These are phyloP conservation scores for Apiotrichum siamense DNA, from an alignment of 1,284 basidiomycete genomes.

Conservation along the genomic window DNA sequence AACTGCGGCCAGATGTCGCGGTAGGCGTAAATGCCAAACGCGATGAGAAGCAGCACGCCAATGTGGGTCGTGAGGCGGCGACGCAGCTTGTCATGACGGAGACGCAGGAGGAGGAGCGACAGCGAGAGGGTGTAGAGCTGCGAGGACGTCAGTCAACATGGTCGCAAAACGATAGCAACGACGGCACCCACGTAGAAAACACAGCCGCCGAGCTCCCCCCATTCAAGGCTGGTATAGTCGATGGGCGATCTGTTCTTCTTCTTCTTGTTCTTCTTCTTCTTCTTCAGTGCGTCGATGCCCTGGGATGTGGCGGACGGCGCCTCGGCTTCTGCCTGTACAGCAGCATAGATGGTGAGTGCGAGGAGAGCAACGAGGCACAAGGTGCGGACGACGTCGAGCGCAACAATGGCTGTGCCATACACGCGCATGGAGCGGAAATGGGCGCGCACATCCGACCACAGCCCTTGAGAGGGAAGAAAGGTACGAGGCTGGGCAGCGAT, in stretches of 20 bases:
- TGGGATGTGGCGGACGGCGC: conserved; percentile 18
- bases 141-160: conserved; percentile 1
- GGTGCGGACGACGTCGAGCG: conserved; percentile 37
- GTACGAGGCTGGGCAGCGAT: conserved; percentile 10
- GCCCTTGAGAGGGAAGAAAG: conserved; percentile 39
- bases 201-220: conserved; percentile 43
- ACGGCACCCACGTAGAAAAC: conserved; percentile 40
- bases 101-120: conserved; percentile 37
- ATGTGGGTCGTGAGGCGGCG: conserved; percentile 38
- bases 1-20: conserved; percentile 61
- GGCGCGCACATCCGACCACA: conserved; percentile 36
- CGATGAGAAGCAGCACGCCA: conserved; percentile 47
- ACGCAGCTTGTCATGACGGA: conserved; percentile 33
- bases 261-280: conserved; percentile 35
- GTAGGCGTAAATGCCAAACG: conserved; percentile 53
- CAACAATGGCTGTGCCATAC: conserved; percentile 39
- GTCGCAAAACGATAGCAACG: no score
- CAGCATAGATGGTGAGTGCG: conserved; percentile 42
- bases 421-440: conserved; percentile 35
- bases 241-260: conserved; percentile 33
- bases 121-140: conserved; percentile 39
- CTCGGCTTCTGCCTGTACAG: conserved; percentile 41
- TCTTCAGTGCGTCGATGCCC: conserved; percentile 14
- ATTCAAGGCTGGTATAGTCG: conserved; percentile 43
- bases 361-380: conserved; percentile 36